Percentiles rank a stretch among this genome's conserved stretches.
phyloP scores from a whole-genome alignment of 2,329 filamentous ascomycete species.

The Penicillium paneum region DNA sequence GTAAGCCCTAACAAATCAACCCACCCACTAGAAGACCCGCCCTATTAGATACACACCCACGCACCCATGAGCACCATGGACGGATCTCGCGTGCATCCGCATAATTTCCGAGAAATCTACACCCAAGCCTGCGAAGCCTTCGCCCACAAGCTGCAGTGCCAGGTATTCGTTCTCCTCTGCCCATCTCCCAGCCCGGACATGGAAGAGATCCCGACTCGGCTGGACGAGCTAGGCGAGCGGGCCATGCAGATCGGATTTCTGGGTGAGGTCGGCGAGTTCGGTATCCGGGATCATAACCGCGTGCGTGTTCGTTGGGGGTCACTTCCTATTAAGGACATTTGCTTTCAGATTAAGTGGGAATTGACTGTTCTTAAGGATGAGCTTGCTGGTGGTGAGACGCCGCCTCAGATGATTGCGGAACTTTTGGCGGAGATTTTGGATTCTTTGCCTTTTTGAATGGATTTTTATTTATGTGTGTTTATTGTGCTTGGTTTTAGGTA shows the following conservation, averaged over 20 bases:
- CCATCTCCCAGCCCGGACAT: background rate
- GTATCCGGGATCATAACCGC: background rate
- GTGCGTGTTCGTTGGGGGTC: background rate
- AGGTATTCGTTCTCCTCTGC: background rate
- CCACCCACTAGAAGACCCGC: background rate
- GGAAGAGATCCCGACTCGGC: background rate
- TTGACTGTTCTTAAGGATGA: background rate
- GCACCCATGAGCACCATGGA: background rate
- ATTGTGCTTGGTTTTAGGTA: background rate
- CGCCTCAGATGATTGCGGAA: background rate
- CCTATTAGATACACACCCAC: background rate
- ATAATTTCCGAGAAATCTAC: background rate
- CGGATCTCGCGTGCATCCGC: background rate
- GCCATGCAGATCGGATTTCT: background rate
- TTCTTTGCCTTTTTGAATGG: background rate
- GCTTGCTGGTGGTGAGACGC: background rate
- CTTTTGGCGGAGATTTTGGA: background rate
- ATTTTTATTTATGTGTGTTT: background rate
- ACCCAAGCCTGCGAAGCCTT: background rate
- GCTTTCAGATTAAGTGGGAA: background rate
- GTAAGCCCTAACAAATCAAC: background rate
- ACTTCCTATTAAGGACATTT: background rate
- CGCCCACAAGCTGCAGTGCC: constrained; percentile 2
- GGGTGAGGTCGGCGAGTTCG: background rate
- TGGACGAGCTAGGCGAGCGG: background rate